Evolutionary conservation across 176 grass and related monocot species (phyloP).

Genomic region (Ensete glaucum): DNA sequence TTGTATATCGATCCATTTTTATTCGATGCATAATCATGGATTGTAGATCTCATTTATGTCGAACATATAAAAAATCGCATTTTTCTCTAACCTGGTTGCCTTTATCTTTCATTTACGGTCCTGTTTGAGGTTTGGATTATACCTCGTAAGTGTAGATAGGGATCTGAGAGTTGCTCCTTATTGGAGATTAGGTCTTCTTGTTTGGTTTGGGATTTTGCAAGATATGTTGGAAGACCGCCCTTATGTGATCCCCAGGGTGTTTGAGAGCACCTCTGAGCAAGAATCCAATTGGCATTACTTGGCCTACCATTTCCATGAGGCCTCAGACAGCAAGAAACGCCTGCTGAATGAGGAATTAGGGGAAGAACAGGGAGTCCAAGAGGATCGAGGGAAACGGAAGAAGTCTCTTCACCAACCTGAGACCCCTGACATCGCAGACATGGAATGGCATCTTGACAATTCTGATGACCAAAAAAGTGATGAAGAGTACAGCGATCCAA

Average conservation of each 20-base stretch:
- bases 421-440: neutral
- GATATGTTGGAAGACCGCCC: conserved; percentile 1
- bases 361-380: neutral
- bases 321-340: conserved; percentile 3
- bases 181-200: neutral
- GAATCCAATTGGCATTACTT: conserved; percentile 8
- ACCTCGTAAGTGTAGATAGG: neutral
- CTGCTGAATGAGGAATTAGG: neutral
- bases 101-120: neutral
- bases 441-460: neutral
- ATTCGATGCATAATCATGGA: neutral
- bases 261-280: neutral
- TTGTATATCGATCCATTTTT: neutral
- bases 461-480: neutral
- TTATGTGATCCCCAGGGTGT: neutral
- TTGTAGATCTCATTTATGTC: neutral
- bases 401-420: neutral
- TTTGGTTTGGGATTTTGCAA: neutral
- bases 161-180: neutral
- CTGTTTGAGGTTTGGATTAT: neutral
- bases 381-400: conserved; percentile 1
- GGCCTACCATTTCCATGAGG: neutral
- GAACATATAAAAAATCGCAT: neutral
- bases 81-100: neutral
- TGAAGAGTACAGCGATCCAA: neutral